phyloP scores from a whole-genome alignment of 2,329 filamentous ascomycete species.

The Volutella citrinella region DNA sequence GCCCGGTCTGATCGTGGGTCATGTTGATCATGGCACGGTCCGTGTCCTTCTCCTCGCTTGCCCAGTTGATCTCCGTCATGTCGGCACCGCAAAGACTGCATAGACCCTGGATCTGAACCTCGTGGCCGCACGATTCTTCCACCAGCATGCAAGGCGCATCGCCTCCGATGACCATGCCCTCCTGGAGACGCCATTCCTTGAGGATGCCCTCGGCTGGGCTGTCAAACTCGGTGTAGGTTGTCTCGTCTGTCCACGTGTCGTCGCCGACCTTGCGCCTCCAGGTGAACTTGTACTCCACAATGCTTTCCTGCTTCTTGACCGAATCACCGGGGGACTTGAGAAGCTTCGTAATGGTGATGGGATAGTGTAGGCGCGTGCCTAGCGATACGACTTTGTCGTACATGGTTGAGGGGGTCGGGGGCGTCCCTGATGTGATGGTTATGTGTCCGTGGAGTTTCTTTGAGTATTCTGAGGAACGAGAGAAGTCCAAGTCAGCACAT shows the following conservation, averaged over 20 bases:
- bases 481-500: conserved; percentile 9
- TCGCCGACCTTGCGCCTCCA: conserved; percentile 76
- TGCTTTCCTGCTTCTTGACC: conserved; percentile 70
- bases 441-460: conserved; percentile 1
- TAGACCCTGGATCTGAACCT: conserved; percentile 85
- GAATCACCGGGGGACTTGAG: conserved; percentile 72
- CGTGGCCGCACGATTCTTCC: conserved; percentile 87
- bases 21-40: conserved; percentile 91
- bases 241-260: conserved; percentile 56
- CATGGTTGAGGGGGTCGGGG: conserved; percentile 23
- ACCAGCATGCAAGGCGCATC: conserved; percentile 68
- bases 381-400: conserved; percentile 45
- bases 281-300: conserved; percentile 86
- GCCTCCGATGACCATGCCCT: conserved; percentile 60
- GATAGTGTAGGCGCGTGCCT: conserved; percentile 74
- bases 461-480: no score
- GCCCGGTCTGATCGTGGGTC: conserved; percentile 83
- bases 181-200: conserved; percentile 70
- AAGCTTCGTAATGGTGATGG: conserved; percentile 86
- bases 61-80: conserved; percentile 89
- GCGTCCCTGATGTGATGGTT: conserved; percentile 4
- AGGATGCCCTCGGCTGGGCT: conserved; percentile 80
- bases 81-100: conserved; percentile 93
- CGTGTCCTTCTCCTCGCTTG: conserved; percentile 73
- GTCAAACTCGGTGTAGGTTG: conserved; percentile 73